Percentiles rank a stretch among this genome's conserved stretches.
These are phyloP conservation scores for Solanum chilense DNA, from an alignment of 257 asterid species.

Conservation along the genomic window DNA sequence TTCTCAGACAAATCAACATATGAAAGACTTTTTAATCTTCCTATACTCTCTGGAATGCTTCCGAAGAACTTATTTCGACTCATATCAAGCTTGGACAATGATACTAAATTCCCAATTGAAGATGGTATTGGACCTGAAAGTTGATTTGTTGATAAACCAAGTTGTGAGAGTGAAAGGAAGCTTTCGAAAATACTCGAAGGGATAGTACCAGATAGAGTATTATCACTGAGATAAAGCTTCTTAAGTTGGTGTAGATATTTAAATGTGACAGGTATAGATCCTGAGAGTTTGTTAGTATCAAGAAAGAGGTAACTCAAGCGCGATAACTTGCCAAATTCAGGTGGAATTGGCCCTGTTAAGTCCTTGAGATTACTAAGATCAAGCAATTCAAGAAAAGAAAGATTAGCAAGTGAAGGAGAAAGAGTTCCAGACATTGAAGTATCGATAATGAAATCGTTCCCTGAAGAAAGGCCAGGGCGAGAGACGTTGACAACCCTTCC, in stretches of 20 bases:
- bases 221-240: slow-evolving; percentile 22
- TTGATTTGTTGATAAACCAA: slow-evolving; percentile 30
- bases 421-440: slow-evolving; percentile 40
- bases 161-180: slow-evolving; percentile 16
- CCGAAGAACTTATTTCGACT: slow-evolving; percentile 32
- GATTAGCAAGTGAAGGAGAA: slow-evolving; percentile 50
- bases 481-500: slow-evolving; percentile 42
- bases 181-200: slow-evolving; percentile 19
- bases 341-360: slow-evolving; percentile 36
- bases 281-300: slow-evolving; percentile 27
- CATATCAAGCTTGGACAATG: slow-evolving; percentile 29
- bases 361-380: slow-evolving; percentile 41
- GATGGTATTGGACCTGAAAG: slow-evolving; percentile 42
- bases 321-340: slow-evolving; percentile 35
- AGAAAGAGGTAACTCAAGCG: slow-evolving; percentile 22
- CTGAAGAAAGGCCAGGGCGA: slow-evolving; percentile 35
- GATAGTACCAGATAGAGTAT: slow-evolving; percentile 33
- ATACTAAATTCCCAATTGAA: slow-evolving; percentile 24
- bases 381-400: slow-evolving; percentile 37
- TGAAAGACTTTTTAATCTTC: slow-evolving; percentile 22
- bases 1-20: slow-evolving; percentile 35
- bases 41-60: slow-evolving; percentile 31
- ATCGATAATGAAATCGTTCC: slow-evolving; percentile 18
- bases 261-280: slow-evolving; percentile 33
- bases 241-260: slow-evolving; percentile 8